phyloP scores from a whole-genome alignment of 202 grass and related monocot species.

The Panicum hallii region DNA sequence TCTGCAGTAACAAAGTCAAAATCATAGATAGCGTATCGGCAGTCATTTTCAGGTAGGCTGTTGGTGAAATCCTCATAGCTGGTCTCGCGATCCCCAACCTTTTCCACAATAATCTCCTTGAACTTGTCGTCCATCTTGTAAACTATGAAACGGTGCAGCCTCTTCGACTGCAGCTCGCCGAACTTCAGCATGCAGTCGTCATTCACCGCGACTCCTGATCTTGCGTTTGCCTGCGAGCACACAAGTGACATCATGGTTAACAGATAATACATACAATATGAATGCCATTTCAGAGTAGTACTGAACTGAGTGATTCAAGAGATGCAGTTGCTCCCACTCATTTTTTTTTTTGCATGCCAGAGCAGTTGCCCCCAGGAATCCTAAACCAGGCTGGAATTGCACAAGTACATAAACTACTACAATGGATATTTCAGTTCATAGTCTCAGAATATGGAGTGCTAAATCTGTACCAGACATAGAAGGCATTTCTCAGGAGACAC shows the following conservation, averaged over 20 bases:
- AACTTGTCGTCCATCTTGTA: conserved; percentile 55
- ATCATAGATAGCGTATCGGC: conserved; percentile 67
- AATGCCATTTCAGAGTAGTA: not conserved
- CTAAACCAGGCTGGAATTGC: not conserved
- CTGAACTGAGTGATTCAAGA: not conserved
- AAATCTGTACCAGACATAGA: not conserved
- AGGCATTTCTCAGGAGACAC: not conserved
- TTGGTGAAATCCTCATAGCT: conserved; percentile 57
- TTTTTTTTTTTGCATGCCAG: not conserved
- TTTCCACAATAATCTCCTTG: conserved; percentile 63
- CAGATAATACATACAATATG: not conserved
- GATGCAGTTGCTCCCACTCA: not conserved
- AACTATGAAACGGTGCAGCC: conserved; percentile 63
- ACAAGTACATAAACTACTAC: not conserved
- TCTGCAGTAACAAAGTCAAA: conserved; percentile 62
- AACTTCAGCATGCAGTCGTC: conserved; percentile 68
- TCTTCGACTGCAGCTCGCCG: conserved; percentile 68
- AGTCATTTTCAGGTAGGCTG: conserved; percentile 61
- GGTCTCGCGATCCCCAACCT: conserved; percentile 42
- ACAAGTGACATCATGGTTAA: not conserved
- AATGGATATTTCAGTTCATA: not conserved
- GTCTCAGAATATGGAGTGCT: not conserved
- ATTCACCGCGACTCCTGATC: conserved; percentile 59
- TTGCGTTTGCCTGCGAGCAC: conserved; percentile 52
- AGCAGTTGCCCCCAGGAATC: not conserved